Evolutionary conservation across 257 asterid genomes (phyloP), one percentile per base, ranked within the genome.

Genomic region (Jaltomata sinuosa): DNA sequence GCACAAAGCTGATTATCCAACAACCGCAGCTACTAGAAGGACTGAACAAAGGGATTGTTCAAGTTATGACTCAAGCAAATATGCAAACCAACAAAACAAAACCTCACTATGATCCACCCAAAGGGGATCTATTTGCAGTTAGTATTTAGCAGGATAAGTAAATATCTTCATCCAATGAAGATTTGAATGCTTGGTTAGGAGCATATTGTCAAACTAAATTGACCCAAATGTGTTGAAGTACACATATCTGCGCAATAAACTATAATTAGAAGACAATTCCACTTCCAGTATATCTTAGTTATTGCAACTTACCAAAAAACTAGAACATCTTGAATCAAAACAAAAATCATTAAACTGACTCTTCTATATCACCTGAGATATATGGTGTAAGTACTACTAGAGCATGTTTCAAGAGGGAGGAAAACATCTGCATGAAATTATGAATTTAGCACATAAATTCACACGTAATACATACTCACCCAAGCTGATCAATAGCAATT

Each of bases 401-500:
- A 47, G 42, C 38, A 76, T 76, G 62, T 76, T 47, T 49, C 61
- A 76, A 47, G 18, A 32, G 19, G 12, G 72, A 65, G 42, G 45
- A 27, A 69, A 25, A 53, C 38, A n/a, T 36, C 14, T 7, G 38
- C 14, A 45, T 42, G 55, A 42, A 49, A 47, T 27, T 47, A 76
- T 5, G 10, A 27, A 76, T 76, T 18, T 47, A n/a, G 38, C 61
- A 45, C 59, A 15, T 16, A 76, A 76, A 27, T 76, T 27, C n/a
- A 47, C 32, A 71, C 81, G 59, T 38, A 81, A 83, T 19, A 61
- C 55, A 72, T 32, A 87, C 89, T 88, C 74, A 94, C 99, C 99
- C 99, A 87, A 96, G 96, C 86, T 94, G 99, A 93, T 96, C 99
- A 61, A 96, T 90, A 31, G 99, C 99, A 83, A 94, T 89, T 85